Evolutionary conservation across 352 stramenopile genomes (phyloP).

Genomic region (Pythium folliculosum): DNA sequence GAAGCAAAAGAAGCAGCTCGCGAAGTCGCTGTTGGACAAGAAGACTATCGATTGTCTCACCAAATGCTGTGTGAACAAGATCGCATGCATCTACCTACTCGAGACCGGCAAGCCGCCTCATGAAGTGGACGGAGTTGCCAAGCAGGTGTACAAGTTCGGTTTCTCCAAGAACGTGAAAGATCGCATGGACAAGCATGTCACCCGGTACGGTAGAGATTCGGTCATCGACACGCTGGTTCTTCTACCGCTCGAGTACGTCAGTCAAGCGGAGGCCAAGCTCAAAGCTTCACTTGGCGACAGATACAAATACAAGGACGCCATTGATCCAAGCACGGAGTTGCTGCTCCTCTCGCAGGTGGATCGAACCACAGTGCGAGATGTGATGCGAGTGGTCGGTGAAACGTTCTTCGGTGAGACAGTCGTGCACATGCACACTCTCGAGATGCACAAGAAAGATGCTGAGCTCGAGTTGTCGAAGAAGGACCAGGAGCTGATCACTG

Average conservation of each 20-base stretch:
- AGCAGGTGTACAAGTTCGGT: slow-evolving; percentile 9
- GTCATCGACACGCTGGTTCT: slow-evolving; percentile 12
- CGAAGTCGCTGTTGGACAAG: slow-evolving; percentile 2
- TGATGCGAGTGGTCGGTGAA: background rate
- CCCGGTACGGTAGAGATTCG: background rate
- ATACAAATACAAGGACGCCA: background rate
- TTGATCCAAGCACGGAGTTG: background rate
- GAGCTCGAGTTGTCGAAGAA: background rate
- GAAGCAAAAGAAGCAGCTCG: slow-evolving; percentile 1
- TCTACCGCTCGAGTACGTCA: background rate
- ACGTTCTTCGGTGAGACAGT: slow-evolving; percentile 5
- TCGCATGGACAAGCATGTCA: background rate
- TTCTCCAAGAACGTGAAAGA: slow-evolving; percentile 1
- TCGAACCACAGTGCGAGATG: background rate
- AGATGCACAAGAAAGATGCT: slow-evolving; percentile 1
- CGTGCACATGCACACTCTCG: background rate
- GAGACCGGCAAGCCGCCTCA: background rate
- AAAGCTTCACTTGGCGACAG: too few relatives aligned
- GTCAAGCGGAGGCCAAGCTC: background rate
- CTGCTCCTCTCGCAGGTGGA: background rate
- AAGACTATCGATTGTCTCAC: slow-evolving; percentile 2
- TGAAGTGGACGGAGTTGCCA: background rate
- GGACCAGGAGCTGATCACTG: background rate
- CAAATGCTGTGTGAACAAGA: background rate
- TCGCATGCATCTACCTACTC: slow-evolving; percentile 7